Evolutionary conservation across 2,329 filamentous ascomycete species (phyloP).

Genomic region (Colletotrichum tofieldiae): DNA sequence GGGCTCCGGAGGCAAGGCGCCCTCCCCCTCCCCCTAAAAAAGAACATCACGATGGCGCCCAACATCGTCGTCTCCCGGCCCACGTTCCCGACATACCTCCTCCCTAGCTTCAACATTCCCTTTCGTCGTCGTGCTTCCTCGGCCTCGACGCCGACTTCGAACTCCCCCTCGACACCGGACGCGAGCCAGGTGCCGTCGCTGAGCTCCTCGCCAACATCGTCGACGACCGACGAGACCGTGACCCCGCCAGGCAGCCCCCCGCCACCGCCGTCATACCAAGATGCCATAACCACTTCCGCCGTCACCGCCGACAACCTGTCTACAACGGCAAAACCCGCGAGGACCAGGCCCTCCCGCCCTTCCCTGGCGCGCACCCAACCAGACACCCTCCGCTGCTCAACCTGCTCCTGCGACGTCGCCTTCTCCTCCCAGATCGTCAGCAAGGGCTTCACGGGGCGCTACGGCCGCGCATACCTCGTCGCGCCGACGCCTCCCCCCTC

Average conservation of each 20-base stretch:
- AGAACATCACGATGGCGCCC: conserved; percentile 33
- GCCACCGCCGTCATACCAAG: conserved; percentile 46
- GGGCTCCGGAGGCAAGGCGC: neutral
- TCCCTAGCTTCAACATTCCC: conserved; percentile 66
- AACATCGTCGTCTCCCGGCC: conserved; percentile 59
- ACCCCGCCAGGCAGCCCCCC: conserved; percentile 46
- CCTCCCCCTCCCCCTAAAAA: too few species aligned
- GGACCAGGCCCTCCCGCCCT: neutral
- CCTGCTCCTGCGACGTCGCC: conserved; percentile 74
- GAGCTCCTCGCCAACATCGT: conserved; percentile 55
- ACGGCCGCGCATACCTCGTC: conserved; percentile 76
- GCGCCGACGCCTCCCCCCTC: conserved; percentile 53
- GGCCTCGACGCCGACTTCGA: conserved; percentile 49
- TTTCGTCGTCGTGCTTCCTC: conserved; percentile 58
- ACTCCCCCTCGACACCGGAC: conserved; percentile 45
- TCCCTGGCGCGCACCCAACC: conserved; percentile 61
- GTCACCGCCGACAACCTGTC: neutral
- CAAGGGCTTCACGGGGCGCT: conserved; percentile 77
- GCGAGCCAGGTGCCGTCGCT: conserved; percentile 51
- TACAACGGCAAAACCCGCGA: conserved; percentile 4
- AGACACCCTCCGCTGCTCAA: conserved; percentile 71
- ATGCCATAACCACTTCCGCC: conserved; percentile 14
- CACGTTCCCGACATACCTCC: conserved; percentile 66
- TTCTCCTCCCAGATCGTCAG: conserved; percentile 74
- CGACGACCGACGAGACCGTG: conserved; percentile 50